These are phyloP conservation scores for Ophiostoma sp. DNA, from an alignment of 2,329 filamentous ascomycete species.

Conservation along the genomic window DNA sequence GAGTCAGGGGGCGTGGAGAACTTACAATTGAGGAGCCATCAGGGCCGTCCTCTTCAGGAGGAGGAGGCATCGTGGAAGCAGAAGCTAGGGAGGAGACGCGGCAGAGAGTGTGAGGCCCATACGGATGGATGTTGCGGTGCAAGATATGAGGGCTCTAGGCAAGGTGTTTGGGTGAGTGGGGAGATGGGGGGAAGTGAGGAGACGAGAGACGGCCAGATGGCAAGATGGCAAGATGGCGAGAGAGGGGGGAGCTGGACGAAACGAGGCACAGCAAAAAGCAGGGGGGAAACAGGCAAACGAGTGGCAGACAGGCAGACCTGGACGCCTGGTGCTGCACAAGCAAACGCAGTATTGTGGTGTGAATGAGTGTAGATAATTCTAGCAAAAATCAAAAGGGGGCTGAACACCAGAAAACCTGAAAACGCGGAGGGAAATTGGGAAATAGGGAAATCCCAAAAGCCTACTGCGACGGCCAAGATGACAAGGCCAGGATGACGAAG, in stretches of 20 bases:
- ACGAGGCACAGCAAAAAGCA: conserved; percentile 8
- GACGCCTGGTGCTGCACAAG: neutral
- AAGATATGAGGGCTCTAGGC: neutral
- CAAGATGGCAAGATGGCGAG: neutral
- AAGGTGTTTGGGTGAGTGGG: neutral
- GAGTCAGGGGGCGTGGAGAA: neutral
- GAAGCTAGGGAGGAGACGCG: neutral
- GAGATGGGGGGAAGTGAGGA: neutral
- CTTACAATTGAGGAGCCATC: conserved; percentile 73
- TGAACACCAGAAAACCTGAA: neutral
- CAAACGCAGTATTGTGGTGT: neutral
- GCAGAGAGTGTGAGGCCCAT: neutral
- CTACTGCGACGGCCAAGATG: conserved; percentile 6
- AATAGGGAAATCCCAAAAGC: neutral
- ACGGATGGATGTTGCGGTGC: neutral
- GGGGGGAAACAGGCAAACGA: neutral
- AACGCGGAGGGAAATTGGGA: neutral
- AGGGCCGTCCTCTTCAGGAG: conserved; percentile 51
- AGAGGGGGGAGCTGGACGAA: neutral
- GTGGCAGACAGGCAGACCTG: neutral
- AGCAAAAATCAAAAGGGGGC: neutral
- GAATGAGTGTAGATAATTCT: neutral
- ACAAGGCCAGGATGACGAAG: conserved; percentile 15
- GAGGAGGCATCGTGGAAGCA: conserved; percentile 42
- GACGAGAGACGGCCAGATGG: neutral